Conservation (phyloP, 495 filamentous ascomycete genomes). For the Rhypophila decipiens region DNA sequence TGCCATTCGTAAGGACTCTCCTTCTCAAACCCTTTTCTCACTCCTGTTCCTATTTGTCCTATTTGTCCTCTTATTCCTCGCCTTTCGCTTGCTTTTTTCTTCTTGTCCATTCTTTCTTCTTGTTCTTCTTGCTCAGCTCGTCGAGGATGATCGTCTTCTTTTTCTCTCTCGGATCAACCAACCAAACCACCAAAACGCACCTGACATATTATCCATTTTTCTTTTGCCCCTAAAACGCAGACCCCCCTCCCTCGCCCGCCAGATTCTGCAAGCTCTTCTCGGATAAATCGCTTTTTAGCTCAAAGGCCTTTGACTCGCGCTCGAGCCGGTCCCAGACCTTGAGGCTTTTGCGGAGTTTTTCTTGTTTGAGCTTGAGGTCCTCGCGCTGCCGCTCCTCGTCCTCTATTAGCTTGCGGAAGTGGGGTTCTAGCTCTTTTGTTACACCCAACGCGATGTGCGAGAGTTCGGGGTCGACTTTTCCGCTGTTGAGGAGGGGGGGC, state of each 20-base stretch:
- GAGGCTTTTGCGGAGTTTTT: slow-evolving; percentile 36
- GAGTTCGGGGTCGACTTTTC: slow-evolving; percentile 32
- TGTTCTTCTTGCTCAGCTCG: too few relatives aligned
- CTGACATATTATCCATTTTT: too few relatives aligned
- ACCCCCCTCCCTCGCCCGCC: slow-evolving; percentile 38
- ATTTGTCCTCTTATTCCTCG: too few relatives aligned
- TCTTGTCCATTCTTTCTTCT: too few relatives aligned
- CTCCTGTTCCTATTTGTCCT: too few relatives aligned
- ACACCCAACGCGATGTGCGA: slow-evolving; percentile 27
- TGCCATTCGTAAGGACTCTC: too few relatives aligned
- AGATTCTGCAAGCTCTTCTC: slow-evolving; percentile 39
- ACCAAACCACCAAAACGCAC: too few relatives aligned
- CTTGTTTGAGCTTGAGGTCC: slow-evolving; percentile 38
- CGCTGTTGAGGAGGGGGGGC: slow-evolving; percentile 35
- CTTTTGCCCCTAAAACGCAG: slow-evolving; percentile 40
- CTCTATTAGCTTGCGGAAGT: slow-evolving; percentile 32
- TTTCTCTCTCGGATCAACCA: too few relatives aligned
- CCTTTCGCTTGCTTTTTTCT: too few relatives aligned
- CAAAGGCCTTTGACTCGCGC: slow-evolving; percentile 37
- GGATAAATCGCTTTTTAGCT: slow-evolving; percentile 38
- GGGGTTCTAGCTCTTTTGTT: slow-evolving; percentile 31
- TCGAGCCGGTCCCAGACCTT: slow-evolving; percentile 36
- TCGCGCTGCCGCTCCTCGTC: slow-evolving; percentile 42
- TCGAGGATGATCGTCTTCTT: too few relatives aligned
- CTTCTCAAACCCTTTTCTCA: too few relatives aligned